Evolutionary conservation across 768 basidiomycete species (phyloP).

Genomic region (Lentinula boryana): DNA sequence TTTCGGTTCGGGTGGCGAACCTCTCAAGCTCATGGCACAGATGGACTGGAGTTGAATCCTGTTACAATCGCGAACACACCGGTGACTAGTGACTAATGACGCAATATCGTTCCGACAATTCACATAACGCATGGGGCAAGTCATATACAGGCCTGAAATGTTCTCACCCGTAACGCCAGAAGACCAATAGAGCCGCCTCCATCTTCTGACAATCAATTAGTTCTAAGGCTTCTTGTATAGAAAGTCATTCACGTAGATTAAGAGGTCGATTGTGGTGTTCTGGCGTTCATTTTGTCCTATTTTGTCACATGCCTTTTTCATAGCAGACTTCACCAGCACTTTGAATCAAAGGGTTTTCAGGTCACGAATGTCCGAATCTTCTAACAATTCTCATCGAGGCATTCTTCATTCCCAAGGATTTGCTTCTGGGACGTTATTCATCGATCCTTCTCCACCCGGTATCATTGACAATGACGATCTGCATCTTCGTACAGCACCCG

Average conservation of each 20-base stretch:
- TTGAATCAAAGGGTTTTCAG: no score
- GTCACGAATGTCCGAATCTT: no score
- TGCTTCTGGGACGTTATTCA: neutral
- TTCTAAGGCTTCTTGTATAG: neutral
- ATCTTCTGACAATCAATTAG: neutral
- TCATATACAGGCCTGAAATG: no score
- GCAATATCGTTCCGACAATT: neutral
- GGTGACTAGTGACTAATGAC: neutral
- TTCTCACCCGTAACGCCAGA: neutral
- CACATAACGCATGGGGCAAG: neutral
- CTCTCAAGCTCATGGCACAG: no score
- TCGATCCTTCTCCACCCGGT: neutral
- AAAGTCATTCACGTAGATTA: neutral
- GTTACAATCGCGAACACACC: neutral
- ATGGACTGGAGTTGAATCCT: neutral
- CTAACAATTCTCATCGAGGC: neutral
- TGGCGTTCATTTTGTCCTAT: no score
- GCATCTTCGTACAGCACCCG: neutral
- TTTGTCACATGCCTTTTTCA: no score
- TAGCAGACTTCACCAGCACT: no score
- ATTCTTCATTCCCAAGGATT: neutral
- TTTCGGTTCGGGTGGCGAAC: no score
- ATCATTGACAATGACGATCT: neutral
- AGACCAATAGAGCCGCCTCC: neutral
- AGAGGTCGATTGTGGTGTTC: no score